These are phyloP conservation scores for Cenchrus fungigraminus DNA, from an alignment of 176 grass and related monocot species.

Conservation along the genomic window DNA sequence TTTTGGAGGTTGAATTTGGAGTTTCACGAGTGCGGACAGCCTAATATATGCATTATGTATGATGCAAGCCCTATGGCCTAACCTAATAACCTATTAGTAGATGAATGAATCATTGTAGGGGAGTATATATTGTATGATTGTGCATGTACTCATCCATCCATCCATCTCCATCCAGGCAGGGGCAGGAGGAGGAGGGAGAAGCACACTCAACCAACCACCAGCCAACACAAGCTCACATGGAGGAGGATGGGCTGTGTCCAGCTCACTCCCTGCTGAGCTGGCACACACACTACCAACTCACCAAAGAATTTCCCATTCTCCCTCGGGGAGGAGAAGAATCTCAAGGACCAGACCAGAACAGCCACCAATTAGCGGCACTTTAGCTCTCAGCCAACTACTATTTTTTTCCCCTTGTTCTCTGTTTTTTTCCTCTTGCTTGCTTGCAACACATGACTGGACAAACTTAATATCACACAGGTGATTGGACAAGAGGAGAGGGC, in stretches of 20 bases:
- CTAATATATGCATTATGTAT: neutral
- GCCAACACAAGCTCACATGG: constrained; percentile 57
- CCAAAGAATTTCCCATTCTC: constrained; percentile 30
- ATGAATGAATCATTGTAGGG: constrained; percentile 37
- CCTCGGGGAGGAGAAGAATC: constrained; percentile 22
- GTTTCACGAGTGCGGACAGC: too few relatives aligned
- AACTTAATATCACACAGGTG: constrained; percentile 61
- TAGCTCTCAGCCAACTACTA: constrained; percentile 3
- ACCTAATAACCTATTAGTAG: constrained; percentile 1
- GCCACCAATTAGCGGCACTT: constrained; percentile 6
- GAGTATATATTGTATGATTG: constrained; percentile 41
- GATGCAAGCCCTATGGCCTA: neutral
- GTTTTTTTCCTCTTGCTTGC: constrained; percentile 24
- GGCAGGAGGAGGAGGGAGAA: constrained; percentile 2
- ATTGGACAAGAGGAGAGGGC: constrained; percentile 41
- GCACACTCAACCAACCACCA: constrained; percentile 53
- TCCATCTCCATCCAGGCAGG: neutral
- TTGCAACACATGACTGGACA: constrained; percentile 55
- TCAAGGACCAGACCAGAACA: constrained; percentile 11
- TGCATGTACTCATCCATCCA: constrained; percentile 30
- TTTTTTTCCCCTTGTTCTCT: constrained; percentile 29
- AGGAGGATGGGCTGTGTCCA: constrained; percentile 51
- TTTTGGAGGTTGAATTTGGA: neutral
- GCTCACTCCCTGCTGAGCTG: constrained; percentile 62
- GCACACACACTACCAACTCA: constrained; percentile 43